phyloP scores from a whole-genome alignment of 495 filamentous ascomycete species.

The Hypoxylon subgilvum region DNA sequence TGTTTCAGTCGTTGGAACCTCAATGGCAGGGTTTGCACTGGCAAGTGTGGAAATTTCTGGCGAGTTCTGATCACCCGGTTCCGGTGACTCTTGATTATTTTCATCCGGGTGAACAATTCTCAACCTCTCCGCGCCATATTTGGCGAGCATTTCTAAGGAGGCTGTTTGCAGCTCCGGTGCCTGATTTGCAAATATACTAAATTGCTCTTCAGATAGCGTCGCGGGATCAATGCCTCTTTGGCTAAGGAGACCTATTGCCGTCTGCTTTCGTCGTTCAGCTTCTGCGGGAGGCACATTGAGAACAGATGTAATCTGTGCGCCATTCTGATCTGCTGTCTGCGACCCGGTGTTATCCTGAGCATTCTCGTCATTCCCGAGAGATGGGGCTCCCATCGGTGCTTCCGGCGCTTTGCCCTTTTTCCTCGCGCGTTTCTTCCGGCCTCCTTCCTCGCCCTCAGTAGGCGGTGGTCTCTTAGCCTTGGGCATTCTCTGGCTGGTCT shows the following conservation, averaged over 20 bases:
- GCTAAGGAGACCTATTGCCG: slow-evolving; percentile 48
- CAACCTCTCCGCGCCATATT: slow-evolving; percentile 53
- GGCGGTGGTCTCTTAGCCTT: slow-evolving; percentile 32
- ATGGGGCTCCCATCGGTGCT: slow-evolving; percentile 22
- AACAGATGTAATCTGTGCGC: slow-evolving; percentile 26
- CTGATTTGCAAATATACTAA: slow-evolving; percentile 59
- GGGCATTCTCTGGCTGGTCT: slow-evolving; percentile 26
- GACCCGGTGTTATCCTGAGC: slow-evolving; percentile 13
- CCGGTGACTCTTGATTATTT: slow-evolving; percentile 30
- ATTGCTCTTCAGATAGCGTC: slow-evolving; percentile 54
- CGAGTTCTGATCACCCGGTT: slow-evolving; percentile 18
- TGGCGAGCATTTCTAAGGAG: slow-evolving; percentile 52
- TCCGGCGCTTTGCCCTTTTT: slow-evolving; percentile 37
- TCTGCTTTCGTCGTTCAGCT: slow-evolving; percentile 47
- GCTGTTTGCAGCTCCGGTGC: slow-evolving; percentile 52
- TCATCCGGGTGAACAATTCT: slow-evolving; percentile 53
- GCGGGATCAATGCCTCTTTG: slow-evolving; percentile 46
- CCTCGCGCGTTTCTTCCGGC: slow-evolving; percentile 35
- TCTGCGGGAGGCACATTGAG: slow-evolving; percentile 53
- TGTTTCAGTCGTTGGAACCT: slow-evolving; percentile 9
- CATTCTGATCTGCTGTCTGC: neutral
- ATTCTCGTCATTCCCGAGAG: slow-evolving; percentile 2
- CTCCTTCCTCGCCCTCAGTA: slow-evolving; percentile 33
- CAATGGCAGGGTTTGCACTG: slow-evolving; percentile 6
- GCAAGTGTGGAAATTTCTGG: slow-evolving; percentile 34